These are phyloP conservation scores for Chaetoceros tenuissimus DNA, from an alignment of 108 stramenopile species.

Conservation along the genomic window DNA sequence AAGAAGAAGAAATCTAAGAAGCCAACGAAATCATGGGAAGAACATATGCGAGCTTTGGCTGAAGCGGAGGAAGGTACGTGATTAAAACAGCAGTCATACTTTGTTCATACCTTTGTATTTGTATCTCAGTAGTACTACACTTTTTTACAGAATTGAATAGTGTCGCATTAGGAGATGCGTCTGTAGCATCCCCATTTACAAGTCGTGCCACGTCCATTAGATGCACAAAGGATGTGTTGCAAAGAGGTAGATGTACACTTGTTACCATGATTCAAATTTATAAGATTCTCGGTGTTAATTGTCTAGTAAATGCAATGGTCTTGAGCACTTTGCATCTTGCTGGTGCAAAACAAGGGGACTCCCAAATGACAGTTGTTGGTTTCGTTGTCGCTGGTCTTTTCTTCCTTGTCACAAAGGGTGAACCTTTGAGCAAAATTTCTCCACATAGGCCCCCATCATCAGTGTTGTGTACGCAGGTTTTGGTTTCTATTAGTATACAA, in stretches of 20 bases:
- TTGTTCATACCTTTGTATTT: background rate
- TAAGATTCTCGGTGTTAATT: conserved; percentile 96
- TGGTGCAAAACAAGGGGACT: conserved; percentile 96
- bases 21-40: conserved; percentile 16
- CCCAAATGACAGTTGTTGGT: conserved; percentile 85
- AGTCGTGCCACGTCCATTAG: conserved; percentile 75
- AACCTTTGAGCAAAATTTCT: conserved; percentile 80
- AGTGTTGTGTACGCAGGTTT: conserved; percentile 67
- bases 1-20: conserved; percentile 23
- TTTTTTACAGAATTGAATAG: conserved; percentile 51
- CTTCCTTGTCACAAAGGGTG: conserved; percentile 85
- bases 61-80: conserved; percentile 21
- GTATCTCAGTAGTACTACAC: too few relatives aligned
- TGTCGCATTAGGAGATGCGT: conserved; percentile 92
- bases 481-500: conserved; percentile 75
- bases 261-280: conserved; percentile 93
- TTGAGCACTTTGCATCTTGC: conserved; percentile 84
- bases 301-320: conserved; percentile 90
- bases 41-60: conserved; percentile 1
- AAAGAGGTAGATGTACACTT: conserved; percentile 91
- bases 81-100: too few relatives aligned
- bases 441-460: conserved; percentile 69
- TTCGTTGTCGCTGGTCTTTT: conserved; percentile 85
- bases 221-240: conserved; percentile 81
- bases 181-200: conserved; percentile 96